These are phyloP conservation scores for Alliaria petiolata DNA, from an alignment of 345 rosid species.

Conservation along the genomic window DNA sequence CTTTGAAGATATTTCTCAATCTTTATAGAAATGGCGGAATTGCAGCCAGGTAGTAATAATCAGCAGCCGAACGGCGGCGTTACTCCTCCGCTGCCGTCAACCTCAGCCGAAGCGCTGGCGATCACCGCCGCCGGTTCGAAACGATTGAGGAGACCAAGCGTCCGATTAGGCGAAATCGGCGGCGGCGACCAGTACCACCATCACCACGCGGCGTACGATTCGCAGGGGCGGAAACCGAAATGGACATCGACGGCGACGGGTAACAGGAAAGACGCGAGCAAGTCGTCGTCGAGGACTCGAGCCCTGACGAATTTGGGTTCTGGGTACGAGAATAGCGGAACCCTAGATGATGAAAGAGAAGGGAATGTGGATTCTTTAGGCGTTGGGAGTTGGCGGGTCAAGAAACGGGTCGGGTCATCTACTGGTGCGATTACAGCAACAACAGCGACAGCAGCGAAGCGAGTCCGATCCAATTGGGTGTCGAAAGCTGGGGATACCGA, in stretches of 20 bases:
- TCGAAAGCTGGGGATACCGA: slow-evolving; percentile 12
- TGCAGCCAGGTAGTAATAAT: not conserved
- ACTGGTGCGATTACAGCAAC: not conserved
- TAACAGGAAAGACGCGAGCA: slow-evolving; percentile 26
- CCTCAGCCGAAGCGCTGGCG: slow-evolving; percentile 9
- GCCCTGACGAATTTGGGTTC: slow-evolving; percentile 53
- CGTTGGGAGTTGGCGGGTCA: slow-evolving; percentile 74
- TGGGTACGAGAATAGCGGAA: slow-evolving; percentile 41
- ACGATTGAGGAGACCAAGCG: slow-evolving; percentile 85
- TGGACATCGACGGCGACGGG: slow-evolving; percentile 26
- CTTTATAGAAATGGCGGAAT: slow-evolving; percentile 14
- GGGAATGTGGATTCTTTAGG: slow-evolving; percentile 48
- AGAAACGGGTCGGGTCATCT: slow-evolving; percentile 33
- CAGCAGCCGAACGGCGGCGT: slow-evolving; percentile 23
- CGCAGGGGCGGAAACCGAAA: slow-evolving; percentile 38
- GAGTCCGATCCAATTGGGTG: slow-evolving; percentile 57
- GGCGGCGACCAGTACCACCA: slow-evolving; percentile 50
- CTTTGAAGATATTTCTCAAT: not conserved
- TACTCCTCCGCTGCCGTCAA: slow-evolving; percentile 13
- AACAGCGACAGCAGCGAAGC: slow-evolving; percentile 43
- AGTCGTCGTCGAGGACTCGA: slow-evolving; percentile 58
- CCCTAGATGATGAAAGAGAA: slow-evolving; percentile 45
- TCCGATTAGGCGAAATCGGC: slow-evolving; percentile 88
- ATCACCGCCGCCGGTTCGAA: slow-evolving; percentile 47
- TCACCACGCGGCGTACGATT: slow-evolving; percentile 37